Evolutionary conservation across 331 rosid genomes (phyloP).

Genomic region (Malus hybrid): DNA sequence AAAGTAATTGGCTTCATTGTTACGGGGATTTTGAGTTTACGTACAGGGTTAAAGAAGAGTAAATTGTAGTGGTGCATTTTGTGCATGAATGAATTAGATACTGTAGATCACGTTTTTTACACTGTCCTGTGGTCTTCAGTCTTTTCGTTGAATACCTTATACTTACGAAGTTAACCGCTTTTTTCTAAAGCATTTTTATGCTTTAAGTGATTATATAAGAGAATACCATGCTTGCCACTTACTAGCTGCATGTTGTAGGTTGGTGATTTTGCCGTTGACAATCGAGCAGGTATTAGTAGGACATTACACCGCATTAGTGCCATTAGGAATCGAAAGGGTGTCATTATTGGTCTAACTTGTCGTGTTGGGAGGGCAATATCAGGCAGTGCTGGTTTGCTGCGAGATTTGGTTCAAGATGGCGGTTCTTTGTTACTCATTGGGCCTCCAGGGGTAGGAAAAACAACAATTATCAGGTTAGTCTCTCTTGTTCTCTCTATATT

Average conservation of each 20-base stretch:
- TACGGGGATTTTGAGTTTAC: background rate
- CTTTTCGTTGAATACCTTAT: too few species aligned
- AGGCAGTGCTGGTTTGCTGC: slow-evolving; percentile 76
- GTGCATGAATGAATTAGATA: too few species aligned
- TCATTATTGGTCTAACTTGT: slow-evolving; percentile 90
- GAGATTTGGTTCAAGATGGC: slow-evolving; percentile 86
- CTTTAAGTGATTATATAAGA: background rate
- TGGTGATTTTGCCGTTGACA: slow-evolving; percentile 85
- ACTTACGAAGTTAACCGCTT: too few species aligned
- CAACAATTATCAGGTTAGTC: slow-evolving; percentile 82
- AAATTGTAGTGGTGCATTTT: too few species aligned
- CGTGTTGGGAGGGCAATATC: slow-evolving; percentile 91
- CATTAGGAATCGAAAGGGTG: slow-evolving; percentile 83
- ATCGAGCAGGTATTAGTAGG: slow-evolving; percentile 96
- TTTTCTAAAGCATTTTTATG: too few species aligned
- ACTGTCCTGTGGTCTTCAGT: too few species aligned
- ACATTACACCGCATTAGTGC: slow-evolving; percentile 92
- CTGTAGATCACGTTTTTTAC: too few species aligned
- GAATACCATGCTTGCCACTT: slow-evolving; percentile 8
- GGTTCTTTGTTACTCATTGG: slow-evolving; percentile 87
- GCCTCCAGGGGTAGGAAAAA: slow-evolving; percentile 96
- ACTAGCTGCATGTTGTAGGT: slow-evolving; percentile 49
- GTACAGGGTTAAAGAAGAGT: background rate
- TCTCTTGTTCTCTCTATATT: slow-evolving; percentile 4
- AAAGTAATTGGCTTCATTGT: too few species aligned